Base-by-base conservation (phyloP, 2,329 filamentous ascomycete species). In the Dothistroma septosporum region DNA sequence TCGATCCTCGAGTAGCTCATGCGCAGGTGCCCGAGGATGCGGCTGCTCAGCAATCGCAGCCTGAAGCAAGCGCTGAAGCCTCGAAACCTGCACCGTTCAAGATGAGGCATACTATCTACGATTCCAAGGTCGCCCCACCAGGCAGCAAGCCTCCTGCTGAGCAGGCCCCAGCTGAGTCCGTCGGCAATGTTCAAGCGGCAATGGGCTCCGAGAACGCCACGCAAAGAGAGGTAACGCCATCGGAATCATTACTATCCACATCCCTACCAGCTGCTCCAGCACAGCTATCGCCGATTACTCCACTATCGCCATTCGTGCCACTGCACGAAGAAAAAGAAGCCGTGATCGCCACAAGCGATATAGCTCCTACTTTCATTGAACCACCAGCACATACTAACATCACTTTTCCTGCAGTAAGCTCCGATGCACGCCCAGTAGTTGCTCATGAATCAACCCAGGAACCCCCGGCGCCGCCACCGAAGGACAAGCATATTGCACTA, bases 41-140 rank as follows among this genome's bases (percentile, higher is more conserved):
- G 35, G 52, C 54, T 21, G 46, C 28, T 19, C 56, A 58, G 47
- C 55, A 53, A 44, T 46, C 31, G 19, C 57, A 58, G 19, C 52
- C 61, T 31, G 59, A 46, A 22, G 50, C 62, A 22, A n/a, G 44
- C 21, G 55, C 59, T n/a, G 58, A 65, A 28, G 37, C 62, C 16
- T 50, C 60, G 14, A 66, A 59, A 57, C 28, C 61, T 4, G 62
- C 61, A 47, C 69, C 69, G 0, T 71, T 71, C 66, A 68, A 67
- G 53, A 63, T 71, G 60, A 61, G 69, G 54, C 66, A 69, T 60
- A 63, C 64, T 21, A 59, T 69, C 35, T 66, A 69, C 41, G 68
- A 69, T 53, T 56, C 66, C 1, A 66, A 62, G 50, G 61, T 66
- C 37, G 63, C 64, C 24, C 64, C 63, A 5, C 57, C 55, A 31